Conservation (phyloP, 352 stramenopile species). For the Phytophthora litchii region DNA sequence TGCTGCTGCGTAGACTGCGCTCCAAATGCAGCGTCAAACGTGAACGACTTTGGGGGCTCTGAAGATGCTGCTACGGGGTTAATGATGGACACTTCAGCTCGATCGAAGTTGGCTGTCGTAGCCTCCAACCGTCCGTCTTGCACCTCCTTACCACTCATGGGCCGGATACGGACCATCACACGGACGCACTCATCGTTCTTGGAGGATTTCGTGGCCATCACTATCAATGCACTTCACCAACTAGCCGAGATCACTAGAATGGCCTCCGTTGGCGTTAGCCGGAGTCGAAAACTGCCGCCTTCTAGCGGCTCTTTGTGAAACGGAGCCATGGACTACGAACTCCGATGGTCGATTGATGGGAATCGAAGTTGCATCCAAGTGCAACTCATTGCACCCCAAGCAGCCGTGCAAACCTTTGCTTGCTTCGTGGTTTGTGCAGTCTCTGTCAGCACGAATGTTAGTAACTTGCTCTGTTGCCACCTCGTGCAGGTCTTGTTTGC, state of each 20-base stretch:
- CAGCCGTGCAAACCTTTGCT: conserved; percentile 21
- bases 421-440: conserved; percentile 21
- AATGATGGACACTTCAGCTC: conserved; percentile 87
- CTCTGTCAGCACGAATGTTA: conserved; percentile 17
- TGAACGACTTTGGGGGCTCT: conserved; percentile 95
- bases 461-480: conserved; percentile 24
- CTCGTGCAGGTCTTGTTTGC: conserved; percentile 16
- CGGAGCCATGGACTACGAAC: conserved; percentile 2
- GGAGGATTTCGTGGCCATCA: conserved; percentile 47
- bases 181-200: conserved; percentile 94
- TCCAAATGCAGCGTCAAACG: conserved; percentile 97
- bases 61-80: conserved; percentile 76
- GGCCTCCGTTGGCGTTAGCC: not conserved
- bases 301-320: conserved; percentile 7
- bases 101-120: conserved; percentile 90
- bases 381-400: conserved; percentile 8
- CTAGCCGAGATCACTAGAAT: conserved; percentile 1
- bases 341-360: conserved; percentile 4
- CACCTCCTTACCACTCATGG: conserved; percentile 94
- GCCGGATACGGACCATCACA: conserved; percentile 96
- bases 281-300: conserved; percentile 20
- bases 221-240: not conserved
- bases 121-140: conserved; percentile 90
- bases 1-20: conserved; percentile 93
- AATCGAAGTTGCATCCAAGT: conserved; percentile 16